Percentiles rank a stretch among this genome's conserved stretches.
phyloP scores from a whole-genome alignment of 1,139 yeast species.

The Arxiozyma bovina region DNA sequence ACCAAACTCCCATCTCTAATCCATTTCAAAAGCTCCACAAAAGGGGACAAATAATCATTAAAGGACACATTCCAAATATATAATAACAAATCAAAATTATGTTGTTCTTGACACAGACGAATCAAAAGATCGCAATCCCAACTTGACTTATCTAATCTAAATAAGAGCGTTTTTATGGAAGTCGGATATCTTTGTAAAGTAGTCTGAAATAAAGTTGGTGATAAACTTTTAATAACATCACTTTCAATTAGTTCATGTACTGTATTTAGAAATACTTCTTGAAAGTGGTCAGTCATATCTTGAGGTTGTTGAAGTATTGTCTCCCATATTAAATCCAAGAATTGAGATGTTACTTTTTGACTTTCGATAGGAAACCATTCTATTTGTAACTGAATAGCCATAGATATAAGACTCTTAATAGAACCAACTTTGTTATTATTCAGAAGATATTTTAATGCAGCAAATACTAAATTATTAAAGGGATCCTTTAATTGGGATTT shows the following conservation, averaged over 20 bases:
- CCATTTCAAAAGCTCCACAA: slow-evolving; percentile 36
- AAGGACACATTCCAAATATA: slow-evolving; percentile 63
- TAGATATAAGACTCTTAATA: slow-evolving; percentile 2
- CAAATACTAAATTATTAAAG: slow-evolving; percentile 41
- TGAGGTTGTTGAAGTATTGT: slow-evolving; percentile 1
- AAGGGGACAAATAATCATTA: slow-evolving; percentile 59
- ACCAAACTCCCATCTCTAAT: slow-evolving; percentile 7
- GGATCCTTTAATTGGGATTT: slow-evolving; percentile 45
- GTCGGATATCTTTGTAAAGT: slow-evolving; percentile 36
- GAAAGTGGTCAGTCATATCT: background rate
- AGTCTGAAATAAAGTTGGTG: slow-evolving; percentile 54
- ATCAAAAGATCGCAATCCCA: slow-evolving; percentile 71
- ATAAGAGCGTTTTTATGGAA: slow-evolving; percentile 53
- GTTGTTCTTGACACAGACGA: slow-evolving; percentile 43
- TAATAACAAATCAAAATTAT: slow-evolving; percentile 33
- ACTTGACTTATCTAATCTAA: slow-evolving; percentile 53
- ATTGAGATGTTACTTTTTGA: slow-evolving; percentile 1
- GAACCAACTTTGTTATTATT: slow-evolving; percentile 6
- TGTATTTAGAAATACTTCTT: slow-evolving; percentile 3
- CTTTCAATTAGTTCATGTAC: slow-evolving; percentile 35
- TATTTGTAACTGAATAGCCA: slow-evolving; percentile 6
- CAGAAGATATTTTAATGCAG: slow-evolving; percentile 22
- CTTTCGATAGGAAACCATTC: slow-evolving; percentile 8
- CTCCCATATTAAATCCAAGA: slow-evolving; percentile 10
- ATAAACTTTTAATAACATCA: slow-evolving; percentile 40